phyloP scores from a whole-genome alignment of 768 basidiomycete genomes.

The Tulasnella sp. region DNA sequence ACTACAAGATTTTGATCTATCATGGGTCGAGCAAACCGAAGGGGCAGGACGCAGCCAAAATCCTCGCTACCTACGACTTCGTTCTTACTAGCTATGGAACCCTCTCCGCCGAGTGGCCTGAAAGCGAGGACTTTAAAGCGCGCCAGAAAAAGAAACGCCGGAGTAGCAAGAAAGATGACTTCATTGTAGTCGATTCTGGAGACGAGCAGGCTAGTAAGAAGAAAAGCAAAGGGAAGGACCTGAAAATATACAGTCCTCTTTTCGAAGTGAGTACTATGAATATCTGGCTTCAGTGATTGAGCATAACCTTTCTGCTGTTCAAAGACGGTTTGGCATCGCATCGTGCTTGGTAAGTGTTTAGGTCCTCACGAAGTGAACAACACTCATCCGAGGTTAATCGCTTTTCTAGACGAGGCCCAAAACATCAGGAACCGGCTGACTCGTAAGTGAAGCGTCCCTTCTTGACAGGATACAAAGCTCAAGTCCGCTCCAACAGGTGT shows the following conservation, averaged over 20 bases:
- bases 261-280: slow-evolving; percentile 18
- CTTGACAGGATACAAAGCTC: neutral
- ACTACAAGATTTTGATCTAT: slow-evolving; percentile 22
- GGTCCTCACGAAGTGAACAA: neutral
- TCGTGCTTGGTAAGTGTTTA: neutral
- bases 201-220: slow-evolving; percentile 19
- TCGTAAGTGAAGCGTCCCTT: slow-evolving; percentile 17
- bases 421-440: slow-evolving; percentile 25
- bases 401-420: slow-evolving; percentile 24
- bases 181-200: slow-evolving; percentile 15
- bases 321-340: neutral
- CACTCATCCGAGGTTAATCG: slow-evolving; percentile 28
- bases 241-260: slow-evolving; percentile 9
- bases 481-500: slow-evolving; percentile 26
- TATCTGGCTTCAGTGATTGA: neutral
- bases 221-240: slow-evolving; percentile 21
- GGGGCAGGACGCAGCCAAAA: slow-evolving; percentile 22
- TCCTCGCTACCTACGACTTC: slow-evolving; percentile 48
- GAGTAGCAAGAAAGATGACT: slow-evolving; percentile 19
- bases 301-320: neutral
- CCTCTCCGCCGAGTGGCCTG: slow-evolving; percentile 20
- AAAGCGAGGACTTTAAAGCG: slow-evolving; percentile 13
- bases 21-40: slow-evolving; percentile 20
- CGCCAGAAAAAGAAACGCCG: slow-evolving; percentile 20
- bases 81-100: slow-evolving; percentile 45